Percentiles rank a stretch among this genome's conserved stretches.
Conservation (phyloP, 129 eudicot species). For the Smallanthus sonchifolius region DNA sequence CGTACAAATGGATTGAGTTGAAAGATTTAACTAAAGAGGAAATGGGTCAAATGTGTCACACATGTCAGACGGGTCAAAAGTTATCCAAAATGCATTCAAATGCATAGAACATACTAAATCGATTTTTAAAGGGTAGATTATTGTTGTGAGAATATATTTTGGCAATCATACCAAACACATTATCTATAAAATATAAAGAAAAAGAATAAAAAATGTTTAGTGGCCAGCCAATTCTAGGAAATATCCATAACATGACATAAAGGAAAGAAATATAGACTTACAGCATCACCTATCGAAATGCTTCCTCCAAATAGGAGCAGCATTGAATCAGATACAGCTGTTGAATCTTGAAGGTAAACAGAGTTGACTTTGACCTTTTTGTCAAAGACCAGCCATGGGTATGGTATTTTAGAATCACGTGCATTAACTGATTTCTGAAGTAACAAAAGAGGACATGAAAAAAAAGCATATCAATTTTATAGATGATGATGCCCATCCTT, state of each 20-base stretch:
- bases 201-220: background rate
- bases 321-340: conserved; percentile 79
- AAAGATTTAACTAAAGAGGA: background rate
- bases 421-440: conserved; percentile 74
- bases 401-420: conserved; percentile 58
- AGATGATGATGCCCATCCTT: background rate
- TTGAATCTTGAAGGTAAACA: conserved; percentile 79
- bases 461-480: background rate
- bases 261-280: conserved; percentile 28
- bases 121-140: background rate
- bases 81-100: background rate
- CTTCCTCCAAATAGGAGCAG: conserved; percentile 80
- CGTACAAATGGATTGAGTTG: background rate
- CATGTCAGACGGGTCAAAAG: background rate
- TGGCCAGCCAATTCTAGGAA: background rate
- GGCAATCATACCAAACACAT: background rate
- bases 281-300: conserved; percentile 53
- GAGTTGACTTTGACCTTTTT: conserved; percentile 83
- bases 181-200: background rate
- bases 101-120: background rate
- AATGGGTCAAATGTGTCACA: background rate
- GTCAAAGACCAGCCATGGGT: conserved; percentile 86
- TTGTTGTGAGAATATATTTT: background rate
- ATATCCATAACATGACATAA: background rate
- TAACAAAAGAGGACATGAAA: background rate